Percentiles rank a stretch among this genome's conserved stretches.
These are phyloP conservation scores for Cylindricascospora bacillispora DNA, from an alignment of 1,139 yeast species.

Conservation along the genomic window DNA sequence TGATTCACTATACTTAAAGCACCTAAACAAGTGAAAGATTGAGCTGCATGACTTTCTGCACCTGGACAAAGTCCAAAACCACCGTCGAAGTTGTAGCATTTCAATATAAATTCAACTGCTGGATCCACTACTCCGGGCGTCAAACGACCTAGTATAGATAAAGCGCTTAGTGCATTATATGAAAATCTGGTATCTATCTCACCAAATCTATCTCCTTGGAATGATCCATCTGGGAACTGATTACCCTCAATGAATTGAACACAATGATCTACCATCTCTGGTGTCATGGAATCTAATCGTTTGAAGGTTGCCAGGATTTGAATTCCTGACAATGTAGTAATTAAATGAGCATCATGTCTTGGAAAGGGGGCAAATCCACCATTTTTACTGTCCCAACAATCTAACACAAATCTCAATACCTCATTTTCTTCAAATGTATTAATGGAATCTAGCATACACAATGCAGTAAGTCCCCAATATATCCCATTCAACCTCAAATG, in stretches of 20 bases:
- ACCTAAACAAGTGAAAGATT: conserved; percentile 77
- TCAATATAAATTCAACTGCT: conserved; percentile 51
- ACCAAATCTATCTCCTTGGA: conserved; percentile 83
- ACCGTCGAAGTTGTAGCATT: conserved; percentile 87
- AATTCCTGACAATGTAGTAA: conserved; percentile 75
- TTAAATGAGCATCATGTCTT: conserved; percentile 78
- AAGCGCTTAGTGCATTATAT: conserved; percentile 64
- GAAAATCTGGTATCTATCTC: conserved; percentile 88
- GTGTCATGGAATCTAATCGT: conserved; percentile 32
- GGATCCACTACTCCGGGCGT: conserved; percentile 47
- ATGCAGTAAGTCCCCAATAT: conserved; percentile 87
- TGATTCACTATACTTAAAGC: conserved; percentile 56
- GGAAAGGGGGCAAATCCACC: conserved; percentile 94
- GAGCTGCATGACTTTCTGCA: conserved; percentile 92
- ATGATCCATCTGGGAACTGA: conserved; percentile 65
- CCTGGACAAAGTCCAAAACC: conserved; percentile 93
- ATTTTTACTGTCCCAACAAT: conserved; percentile 44
- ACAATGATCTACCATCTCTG: conserved; percentile 26
- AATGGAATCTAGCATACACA: conserved; percentile 45
- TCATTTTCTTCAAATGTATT: conserved; percentile 48
- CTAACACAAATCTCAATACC: conserved; percentile 51
- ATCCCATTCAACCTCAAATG: conserved; percentile 84
- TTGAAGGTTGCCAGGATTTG: conserved; percentile 66
- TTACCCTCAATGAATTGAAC: conserved; percentile 40
- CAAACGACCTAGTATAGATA: conserved; percentile 55